Percentiles rank a stretch among this genome's conserved stretches.
Evolutionary conservation across 805 yeast genomes (phyloP).

Genomic region (Clavispora fructus): DNA sequence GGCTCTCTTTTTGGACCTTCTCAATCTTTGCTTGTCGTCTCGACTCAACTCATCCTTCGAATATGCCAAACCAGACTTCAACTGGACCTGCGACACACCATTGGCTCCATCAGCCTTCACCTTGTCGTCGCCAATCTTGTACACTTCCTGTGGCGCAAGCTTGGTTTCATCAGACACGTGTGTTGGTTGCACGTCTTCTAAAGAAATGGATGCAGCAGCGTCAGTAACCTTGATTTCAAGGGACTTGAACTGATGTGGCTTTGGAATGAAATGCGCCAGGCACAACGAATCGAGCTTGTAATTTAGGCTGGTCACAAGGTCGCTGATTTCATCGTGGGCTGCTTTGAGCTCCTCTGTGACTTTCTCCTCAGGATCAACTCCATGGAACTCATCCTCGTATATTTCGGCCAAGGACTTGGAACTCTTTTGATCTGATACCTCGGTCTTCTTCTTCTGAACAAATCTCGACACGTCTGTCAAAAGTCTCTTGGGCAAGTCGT

Average conservation of each 20-base stretch:
- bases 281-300: conserved; percentile 81
- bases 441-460: conserved; percentile 43
- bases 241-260: conserved; percentile 68
- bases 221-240: conserved; percentile 68
- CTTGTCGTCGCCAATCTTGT: conserved; percentile 45
- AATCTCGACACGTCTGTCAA: conserved; percentile 62
- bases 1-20: conserved; percentile 83
- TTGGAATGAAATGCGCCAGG: conserved; percentile 93
- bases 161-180: conserved; percentile 67
- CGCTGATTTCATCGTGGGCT: conserved; percentile 75
- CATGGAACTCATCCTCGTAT: conserved; percentile 79
- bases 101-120: conserved; percentile 23
- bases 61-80: conserved; percentile 74
- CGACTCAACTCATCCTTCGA: conserved; percentile 76
- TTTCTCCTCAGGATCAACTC: conserved; percentile 39
- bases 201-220: conserved; percentile 66
- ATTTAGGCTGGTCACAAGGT: conserved; percentile 54
- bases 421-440: conserved; percentile 80
- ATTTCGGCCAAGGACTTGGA: conserved; percentile 83
- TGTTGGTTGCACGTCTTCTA: conserved; percentile 97
- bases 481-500: conserved; percentile 74
- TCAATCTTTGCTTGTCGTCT: conserved; percentile 80
- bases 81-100: conserved; percentile 51
- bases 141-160: conserved; percentile 94
- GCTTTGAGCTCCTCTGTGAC: conserved; percentile 59